Percentiles rank a stretch among this genome's conserved stretches.
Evolutionary conservation across 805 yeast species (phyloP).

Genomic region (Tetrapisispora nanseiensis): DNA sequence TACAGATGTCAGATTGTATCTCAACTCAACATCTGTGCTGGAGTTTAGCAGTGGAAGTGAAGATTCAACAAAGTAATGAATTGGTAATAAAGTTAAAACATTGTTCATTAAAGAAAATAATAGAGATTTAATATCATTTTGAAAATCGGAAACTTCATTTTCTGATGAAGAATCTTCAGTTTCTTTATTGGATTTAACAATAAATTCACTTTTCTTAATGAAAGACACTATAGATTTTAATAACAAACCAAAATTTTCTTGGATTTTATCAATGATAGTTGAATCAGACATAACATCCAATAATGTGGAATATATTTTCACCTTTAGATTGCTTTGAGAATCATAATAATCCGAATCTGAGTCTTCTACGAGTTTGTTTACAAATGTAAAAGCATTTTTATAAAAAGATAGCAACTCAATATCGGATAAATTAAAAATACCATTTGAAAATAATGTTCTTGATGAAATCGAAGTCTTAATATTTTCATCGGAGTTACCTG

Average conservation of each 20-base stretch:
- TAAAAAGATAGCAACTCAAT: conserved; percentile 42
- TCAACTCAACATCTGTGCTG: conserved; percentile 36
- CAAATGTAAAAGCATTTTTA: conserved; percentile 44
- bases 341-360: conserved; percentile 23
- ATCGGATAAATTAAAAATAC: conserved; percentile 41
- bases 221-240: conserved; percentile 19
- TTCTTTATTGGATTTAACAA: conserved; percentile 3
- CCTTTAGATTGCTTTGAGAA: conserved; percentile 33
- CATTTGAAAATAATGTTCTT: conserved; percentile 55
- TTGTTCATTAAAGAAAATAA: conserved; percentile 51
- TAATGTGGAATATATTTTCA: conserved; percentile 44
- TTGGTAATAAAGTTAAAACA: conserved; percentile 63
- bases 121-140: conserved; percentile 30
- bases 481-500: conserved; percentile 29
- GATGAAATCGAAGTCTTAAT: conserved; percentile 30
- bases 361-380: conserved; percentile 42
- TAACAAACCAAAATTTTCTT: conserved; percentile 18
- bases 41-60: conserved; percentile 35
- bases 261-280: conserved; percentile 10
- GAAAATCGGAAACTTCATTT: conserved; percentile 13
- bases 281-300: conserved; percentile 30
- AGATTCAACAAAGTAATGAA: conserved; percentile 59
- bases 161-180: conserved; percentile 14
- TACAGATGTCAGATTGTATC: conserved; percentile 52
- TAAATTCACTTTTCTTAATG: conserved; percentile 11